Base-by-base conservation (phyloP, 768 basidiomycete species). In the Termitomyces sp. region DNA sequence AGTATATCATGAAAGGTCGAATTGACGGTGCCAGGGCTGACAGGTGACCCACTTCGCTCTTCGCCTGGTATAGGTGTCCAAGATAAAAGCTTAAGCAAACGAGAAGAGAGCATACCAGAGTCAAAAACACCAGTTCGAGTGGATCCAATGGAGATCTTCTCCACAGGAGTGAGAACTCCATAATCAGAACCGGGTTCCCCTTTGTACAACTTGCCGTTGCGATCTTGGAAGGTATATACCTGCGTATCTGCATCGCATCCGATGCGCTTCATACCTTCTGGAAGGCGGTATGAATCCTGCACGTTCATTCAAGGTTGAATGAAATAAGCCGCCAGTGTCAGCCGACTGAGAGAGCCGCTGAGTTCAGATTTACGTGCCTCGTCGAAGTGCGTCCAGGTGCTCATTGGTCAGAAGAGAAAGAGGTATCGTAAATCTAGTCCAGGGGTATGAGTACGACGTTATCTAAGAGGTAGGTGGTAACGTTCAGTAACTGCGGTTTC, bases 211-310 rank as follows among this genome's bases (percentile, higher is more conserved):
- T 65, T 67, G 0, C 81, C 82, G 3, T 72, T 62, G 2, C 58
- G 56, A 52, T 84, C 82, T 31, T 69, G 62, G 47, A 83, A 84
- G 4, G 73, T 77, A 54, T 83, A 84, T 13, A 70, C 66, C n/a
- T 70, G 63, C 0, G 76, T 73, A 51, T 84, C 83, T 0, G 79
- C 73, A 56, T 85, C 83, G 52, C 84, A 84, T 2, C 67, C 78
- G 11, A 81, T 69, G 6, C 83, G 72, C 48, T 69, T 73, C 62
- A 83, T 69, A 27, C 81, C 82, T 53, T 73, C 70, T 7, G 77
- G 76, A 7, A 80, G 68, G 39, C 74, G 74, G 35, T 56, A 52
- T 5, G 67, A 33, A 54, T 79, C 76, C 77, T 77, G 47, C 20
- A 1, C 1, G 11, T 49, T 22, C 42, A 18, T n/a, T 41, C 23